Evolutionary conservation across 169 alveolate species (phyloP), one percentile per base, ranked within the genome.

Genomic region (Cryptosporidium felis): DNA sequence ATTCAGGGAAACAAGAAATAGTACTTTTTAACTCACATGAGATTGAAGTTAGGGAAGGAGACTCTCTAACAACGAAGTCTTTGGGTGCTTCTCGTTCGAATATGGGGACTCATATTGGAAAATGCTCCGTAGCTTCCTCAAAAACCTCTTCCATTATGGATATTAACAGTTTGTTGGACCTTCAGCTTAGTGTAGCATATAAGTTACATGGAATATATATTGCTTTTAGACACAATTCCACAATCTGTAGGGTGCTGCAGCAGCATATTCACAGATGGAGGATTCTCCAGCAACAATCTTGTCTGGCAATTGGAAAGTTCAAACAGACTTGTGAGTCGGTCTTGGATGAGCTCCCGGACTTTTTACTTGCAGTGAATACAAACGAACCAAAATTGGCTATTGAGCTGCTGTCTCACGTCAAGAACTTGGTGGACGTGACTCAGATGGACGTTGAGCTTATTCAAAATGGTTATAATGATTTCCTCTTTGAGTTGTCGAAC

Each of bases 281-380:
- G 41, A 53, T 74, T 53, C 16, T 74, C 4, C 85, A 74, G 14
- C 85, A 74, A 32, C 53, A 49, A 34, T 74, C 85, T 34, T 74
- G 58, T 53, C n/a, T 74, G 1, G 66, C 85, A 21, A 74, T 74
- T 53, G 85, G 74, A 38, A 49, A 45, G 32, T 74, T 74, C 56
- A 74, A 74, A 53, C 85, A 74, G 36, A 74, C 85, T 5, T 74
- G 85, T 36, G 85, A 74, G 40, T 74, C 85, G 12, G 85, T 74
- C 6, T 74, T 74, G 42, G 85, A 74, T 49, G 85, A 74, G 28
- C 66, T 74, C n/a, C 85, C 85, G 23, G 85, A 74, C 41, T 74
- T 74, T 74, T 23, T 74, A 10, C 36, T 74, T 8, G 85, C 85
- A 53, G 85, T 74, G 12, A 74, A 74, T 53, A 74, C 65, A 53